Evolutionary conservation across 2,329 filamentous ascomycete species (phyloP), one percentile per base, ranked within the genome.

Genomic region (Aureobasidium namibiae): DNA sequence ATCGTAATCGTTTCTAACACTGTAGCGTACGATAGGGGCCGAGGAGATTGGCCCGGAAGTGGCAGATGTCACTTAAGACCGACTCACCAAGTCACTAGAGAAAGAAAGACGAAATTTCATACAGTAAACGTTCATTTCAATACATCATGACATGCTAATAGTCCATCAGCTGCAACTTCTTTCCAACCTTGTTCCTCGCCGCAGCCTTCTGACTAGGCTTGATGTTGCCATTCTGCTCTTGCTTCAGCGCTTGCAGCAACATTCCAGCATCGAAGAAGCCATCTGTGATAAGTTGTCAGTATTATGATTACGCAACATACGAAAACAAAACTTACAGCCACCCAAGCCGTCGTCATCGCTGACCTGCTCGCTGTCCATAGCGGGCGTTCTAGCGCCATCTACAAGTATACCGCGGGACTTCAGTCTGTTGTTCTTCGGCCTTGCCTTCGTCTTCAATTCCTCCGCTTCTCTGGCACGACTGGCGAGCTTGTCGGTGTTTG

Each of bases 261-360:
- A 96, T 95, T 14, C 92, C 92, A 0, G 92, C 91, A 71, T 97
- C 92, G 75, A 97, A 97, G 79, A 97, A 96, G 33, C 92, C 92
- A 78, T 96, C 92, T 96, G 69, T n/a, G 33, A 58, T n/a, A 21
- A 33, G 3, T 34, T 11, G 57, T 64, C 56, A 64, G 62, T 50
- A 26, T 31, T 9, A 2, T 18, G 36, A 36, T 38, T 14, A 39
- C 23, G 11, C 7, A 33, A 3, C 2, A 3, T 7, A 29, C 4
- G 1, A 11, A 3, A 23, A 21, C n/a, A 56, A 67, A 64, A 86
- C 89, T 86, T 83, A 96, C 92, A 96, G 73, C 92, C 92, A 65
- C 92, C 92, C 69, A 96, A 80, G 65, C 90, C 90, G 68, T 96
- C 92, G 73, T 92, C 88, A 68, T 95, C 91, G 65, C 89, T 91